These are phyloP conservation scores for Cordyceps fumosorosea DNA, from an alignment of 2,329 filamentous ascomycete genomes.

Conservation along the genomic window DNA sequence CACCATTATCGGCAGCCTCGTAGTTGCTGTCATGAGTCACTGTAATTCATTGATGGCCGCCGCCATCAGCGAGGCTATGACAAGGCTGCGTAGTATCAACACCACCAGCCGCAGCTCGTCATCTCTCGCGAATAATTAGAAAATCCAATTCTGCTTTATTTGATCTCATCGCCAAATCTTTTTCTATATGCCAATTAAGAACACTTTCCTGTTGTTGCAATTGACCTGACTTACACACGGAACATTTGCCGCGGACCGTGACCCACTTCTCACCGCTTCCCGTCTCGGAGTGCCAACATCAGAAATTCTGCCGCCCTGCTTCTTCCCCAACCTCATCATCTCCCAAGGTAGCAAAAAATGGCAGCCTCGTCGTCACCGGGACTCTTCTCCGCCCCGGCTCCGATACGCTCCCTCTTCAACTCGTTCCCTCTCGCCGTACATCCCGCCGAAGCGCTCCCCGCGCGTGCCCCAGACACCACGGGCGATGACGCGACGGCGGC, in stretches of 20 bases:
- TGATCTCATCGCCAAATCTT: too few species aligned
- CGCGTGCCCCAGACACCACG: constrained; percentile 38
- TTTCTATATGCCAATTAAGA: too few species aligned
- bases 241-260: neutral
- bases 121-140: too few species aligned
- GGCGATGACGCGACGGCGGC: too few species aligned
- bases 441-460: constrained; percentile 66
- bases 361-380: neutral
- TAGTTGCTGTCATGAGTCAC: too few species aligned
- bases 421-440: constrained; percentile 73
- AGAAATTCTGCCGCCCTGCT: neutral
- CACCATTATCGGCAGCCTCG: too few species aligned
- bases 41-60: too few species aligned
- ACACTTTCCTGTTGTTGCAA: neutral
- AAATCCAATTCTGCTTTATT: too few species aligned
- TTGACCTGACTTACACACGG: neutral
- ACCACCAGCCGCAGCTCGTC: too few species aligned
- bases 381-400: constrained; percentile 58
- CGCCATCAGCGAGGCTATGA: too few species aligned
- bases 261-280: neutral
- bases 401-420: constrained; percentile 79
- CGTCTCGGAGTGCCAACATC: neutral
- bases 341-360: neutral
- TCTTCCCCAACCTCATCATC: neutral
- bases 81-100: too few species aligned